These are phyloP conservation scores for Pseudogymnoascus sp. DNA, from an alignment of 2,329 filamentous ascomycete genomes.

Conservation along the genomic window DNA sequence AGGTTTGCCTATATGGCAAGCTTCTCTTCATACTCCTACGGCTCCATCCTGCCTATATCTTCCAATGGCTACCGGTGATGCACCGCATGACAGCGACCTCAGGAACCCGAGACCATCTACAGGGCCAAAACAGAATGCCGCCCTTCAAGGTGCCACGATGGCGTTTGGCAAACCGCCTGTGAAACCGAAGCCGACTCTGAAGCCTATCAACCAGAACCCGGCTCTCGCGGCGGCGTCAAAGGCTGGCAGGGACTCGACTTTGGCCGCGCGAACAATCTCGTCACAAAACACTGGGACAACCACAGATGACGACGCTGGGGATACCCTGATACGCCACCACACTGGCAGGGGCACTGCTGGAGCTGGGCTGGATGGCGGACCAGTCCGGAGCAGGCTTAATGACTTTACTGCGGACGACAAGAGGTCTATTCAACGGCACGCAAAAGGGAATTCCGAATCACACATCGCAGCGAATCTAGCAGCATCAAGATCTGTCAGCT, in stretches of 20 bases:
- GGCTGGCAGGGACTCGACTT: constrained; percentile 22
- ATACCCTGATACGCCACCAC: neutral
- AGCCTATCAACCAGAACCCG: neutral
- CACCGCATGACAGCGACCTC: neutral
- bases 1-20: constrained; percentile 2
- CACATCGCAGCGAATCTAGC: constrained; percentile 54
- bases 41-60: neutral
- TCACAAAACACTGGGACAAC: constrained; percentile 8
- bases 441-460: constrained; percentile 28
- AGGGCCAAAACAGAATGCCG: constrained; percentile 30
- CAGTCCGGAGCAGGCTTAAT: constrained; percentile 11
- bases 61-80: constrained; percentile 7
- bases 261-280: constrained; percentile 11
- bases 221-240: constrained; percentile 38
- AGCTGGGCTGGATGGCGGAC: constrained; percentile 13
- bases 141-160: constrained; percentile 38
- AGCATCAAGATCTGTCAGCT: constrained; percentile 51
- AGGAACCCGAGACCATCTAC: neutral
- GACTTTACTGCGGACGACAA: neutral
- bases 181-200: constrained; percentile 30
- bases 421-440: neutral
- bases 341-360: neutral
- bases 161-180: constrained; percentile 39
- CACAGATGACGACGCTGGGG: constrained; percentile 6
- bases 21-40: neutral